These are phyloP conservation scores for Somion occarium DNA, from an alignment of 1,284 basidiomycete genomes.

Conservation along the genomic window DNA sequence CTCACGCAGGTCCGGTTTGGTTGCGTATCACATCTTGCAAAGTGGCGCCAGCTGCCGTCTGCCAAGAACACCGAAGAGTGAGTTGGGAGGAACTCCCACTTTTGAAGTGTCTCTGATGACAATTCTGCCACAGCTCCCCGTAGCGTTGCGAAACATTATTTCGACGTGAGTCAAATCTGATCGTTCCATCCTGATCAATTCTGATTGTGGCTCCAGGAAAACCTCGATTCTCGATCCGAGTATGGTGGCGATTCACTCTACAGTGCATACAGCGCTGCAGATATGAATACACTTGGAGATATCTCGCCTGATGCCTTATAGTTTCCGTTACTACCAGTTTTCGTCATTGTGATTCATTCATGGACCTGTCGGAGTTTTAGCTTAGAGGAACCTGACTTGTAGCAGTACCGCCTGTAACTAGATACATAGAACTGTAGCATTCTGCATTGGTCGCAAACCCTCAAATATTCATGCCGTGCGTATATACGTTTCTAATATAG, in stretches of 20 bases:
- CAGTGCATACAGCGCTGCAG: conserved; percentile 56
- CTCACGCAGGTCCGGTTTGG: conserved; percentile 72
- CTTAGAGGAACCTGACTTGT: too few relatives aligned
- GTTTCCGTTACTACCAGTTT: too few relatives aligned
- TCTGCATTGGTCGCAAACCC: too few relatives aligned
- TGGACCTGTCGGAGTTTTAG: too few relatives aligned
- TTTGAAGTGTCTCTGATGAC: not conserved
- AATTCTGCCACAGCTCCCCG: conserved; percentile 62
- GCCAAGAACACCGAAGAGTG: conserved; percentile 85
- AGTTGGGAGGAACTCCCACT: too few relatives aligned
- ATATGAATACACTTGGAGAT: conserved; percentile 65
- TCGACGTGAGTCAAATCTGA: conserved; percentile 59
- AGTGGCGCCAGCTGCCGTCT: conserved; percentile 80
- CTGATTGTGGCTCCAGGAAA: conserved; percentile 46
- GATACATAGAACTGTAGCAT: too few relatives aligned
- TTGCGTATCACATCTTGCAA: conserved; percentile 89
- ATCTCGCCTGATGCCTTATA: conserved; percentile 76
- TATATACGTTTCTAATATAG: too few relatives aligned
- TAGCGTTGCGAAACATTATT: conserved; percentile 88
- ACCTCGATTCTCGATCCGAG: conserved; percentile 65
- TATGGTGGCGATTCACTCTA: conserved; percentile 63
- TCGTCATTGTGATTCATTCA: not conserved
- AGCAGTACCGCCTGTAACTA: too few relatives aligned
- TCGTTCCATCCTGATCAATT: not conserved
- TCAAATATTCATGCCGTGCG: too few relatives aligned